Percentiles rank a stretch among this genome's conserved stretches.
Conservation (phyloP, 352 stramenopile species). For the Phytophthora syringae region DNA sequence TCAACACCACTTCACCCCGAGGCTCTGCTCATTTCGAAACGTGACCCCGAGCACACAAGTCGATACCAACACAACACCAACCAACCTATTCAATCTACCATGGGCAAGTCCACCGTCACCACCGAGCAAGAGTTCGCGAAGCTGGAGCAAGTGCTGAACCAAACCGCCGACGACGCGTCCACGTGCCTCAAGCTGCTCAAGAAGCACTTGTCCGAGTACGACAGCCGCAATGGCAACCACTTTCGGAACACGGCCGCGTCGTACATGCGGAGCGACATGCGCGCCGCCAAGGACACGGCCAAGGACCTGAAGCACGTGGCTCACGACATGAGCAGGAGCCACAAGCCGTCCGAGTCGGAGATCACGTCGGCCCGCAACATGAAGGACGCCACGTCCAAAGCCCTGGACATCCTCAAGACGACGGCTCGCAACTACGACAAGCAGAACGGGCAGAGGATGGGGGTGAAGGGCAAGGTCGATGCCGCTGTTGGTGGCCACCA, state of each 20-base stretch:
- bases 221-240: no score
- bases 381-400: conserved; percentile 26
- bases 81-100: no score
- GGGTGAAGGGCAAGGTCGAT: conserved; percentile 29
- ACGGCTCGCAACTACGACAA: conserved; percentile 38
- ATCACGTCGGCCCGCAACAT: conserved; percentile 26
- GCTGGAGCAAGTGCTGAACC: no score
- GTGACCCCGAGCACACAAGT: conserved; percentile 27
- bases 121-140: no score
- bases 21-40: conserved; percentile 29
- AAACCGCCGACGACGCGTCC: no score
- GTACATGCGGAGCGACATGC: no score
- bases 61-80: no score
- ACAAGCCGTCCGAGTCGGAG: conserved; percentile 30
- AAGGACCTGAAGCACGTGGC: conserved; percentile 35
- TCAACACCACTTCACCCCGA: neutral
- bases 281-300: no score
- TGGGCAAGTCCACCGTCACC: no score
- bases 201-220: no score
- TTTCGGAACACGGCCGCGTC: no score
- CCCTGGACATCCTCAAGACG: conserved; percentile 20
- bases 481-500: conserved; percentile 24
- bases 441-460: conserved; percentile 31
- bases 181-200: no score
- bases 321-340: conserved; percentile 17